A percentile compares a stretch with the other conserved stretches of the same genome.
phyloP scores from a whole-genome alignment of 2,329 filamentous ascomycete species.

The Elsinoe australis region DNA sequence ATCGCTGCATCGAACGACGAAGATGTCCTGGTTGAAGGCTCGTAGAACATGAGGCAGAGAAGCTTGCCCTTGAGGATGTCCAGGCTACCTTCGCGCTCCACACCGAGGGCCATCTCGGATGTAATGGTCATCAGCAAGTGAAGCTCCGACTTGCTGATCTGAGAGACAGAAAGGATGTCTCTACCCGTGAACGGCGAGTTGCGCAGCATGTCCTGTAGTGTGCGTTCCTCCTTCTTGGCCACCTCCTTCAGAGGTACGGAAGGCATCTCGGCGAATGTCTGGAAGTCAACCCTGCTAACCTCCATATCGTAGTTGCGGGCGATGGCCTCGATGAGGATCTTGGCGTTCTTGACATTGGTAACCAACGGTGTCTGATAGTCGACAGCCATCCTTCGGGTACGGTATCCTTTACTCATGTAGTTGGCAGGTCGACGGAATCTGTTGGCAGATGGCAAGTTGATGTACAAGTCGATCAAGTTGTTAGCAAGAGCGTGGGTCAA shows the following conservation, averaged over 20 bases:
- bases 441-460: constrained; percentile 98
- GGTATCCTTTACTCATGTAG: constrained; percentile 98
- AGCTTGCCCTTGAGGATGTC: constrained; percentile 79
- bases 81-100: constrained; percentile 83
- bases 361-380: constrained; percentile 96
- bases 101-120: constrained; percentile 93
- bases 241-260: constrained; percentile 25
- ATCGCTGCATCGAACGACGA: constrained; percentile 96
- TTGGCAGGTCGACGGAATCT: constrained; percentile 92
- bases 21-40: constrained; percentile 92
- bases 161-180: constrained; percentile 84
- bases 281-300: constrained; percentile 77
- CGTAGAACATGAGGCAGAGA: constrained; percentile 90
- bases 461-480: constrained; percentile 97
- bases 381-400: constrained; percentile 93
- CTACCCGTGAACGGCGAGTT: constrained; percentile 81
- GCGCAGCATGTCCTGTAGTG: constrained; percentile 63
- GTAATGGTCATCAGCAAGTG: constrained; percentile 94
- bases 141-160: constrained; percentile 79
- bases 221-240: constrained; percentile 43
- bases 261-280: constrained; percentile 58
- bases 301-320: constrained; percentile 80
- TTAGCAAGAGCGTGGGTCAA: constrained; percentile 93
- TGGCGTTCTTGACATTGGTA: constrained; percentile 98
- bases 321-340: constrained; percentile 91